Base-by-base conservation (phyloP, 2,329 filamentous ascomycete species). In the Annulohypoxylon truncatum region DNA sequence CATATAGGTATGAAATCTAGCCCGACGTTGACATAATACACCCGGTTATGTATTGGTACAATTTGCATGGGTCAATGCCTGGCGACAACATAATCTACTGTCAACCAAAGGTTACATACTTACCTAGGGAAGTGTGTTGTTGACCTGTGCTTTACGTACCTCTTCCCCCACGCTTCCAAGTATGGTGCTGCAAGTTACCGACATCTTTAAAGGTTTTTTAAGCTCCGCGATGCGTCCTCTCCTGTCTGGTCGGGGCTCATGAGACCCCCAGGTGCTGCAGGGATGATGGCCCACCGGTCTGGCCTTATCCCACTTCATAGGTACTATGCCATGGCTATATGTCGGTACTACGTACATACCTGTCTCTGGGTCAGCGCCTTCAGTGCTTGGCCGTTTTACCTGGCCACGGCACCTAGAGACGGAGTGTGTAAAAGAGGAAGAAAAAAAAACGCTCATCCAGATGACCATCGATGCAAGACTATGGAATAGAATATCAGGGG, bases 371-470 rank as follows among this genome's bases (percentile, higher is more conserved):
- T 3, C 12, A 24, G 51, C 24, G 28, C n/a, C 13, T 8, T 10
- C 12, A 28, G 5, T 47, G 12, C 44, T 47, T 42, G 24, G 31
- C 48, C 9, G 10, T 20, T 33, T 51, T 33, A 22, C 15, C 12
- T 13, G 12, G n/a, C n/a, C n/a, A n/a, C n/a, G n/a, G 4, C 13
- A 44, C 12, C 24, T 46, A 29, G 24, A 26, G 2, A 28, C 12
- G 29, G 28, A 33, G 52, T 28, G 38, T 46, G 42, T 47, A 57
- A 10, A 44, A 10, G 24, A 55, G 33, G 13, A 40, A 13, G 29
- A n/a, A 55, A 26, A 35, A 64, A 67, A 64, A 61, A 10, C 12
- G 18, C 51, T 61, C 50, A 33, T 24, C 64, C 61, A 52, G 56
- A 58, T 61, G 56, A 61, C 54, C 48, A 47, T 12, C 26, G 31